Percentiles rank a stretch among this genome's conserved stretches.
Evolutionary conservation across 2,329 filamentous ascomycete genomes (phyloP).

Genomic region (Neofusicoccum umdonicola): DNA sequence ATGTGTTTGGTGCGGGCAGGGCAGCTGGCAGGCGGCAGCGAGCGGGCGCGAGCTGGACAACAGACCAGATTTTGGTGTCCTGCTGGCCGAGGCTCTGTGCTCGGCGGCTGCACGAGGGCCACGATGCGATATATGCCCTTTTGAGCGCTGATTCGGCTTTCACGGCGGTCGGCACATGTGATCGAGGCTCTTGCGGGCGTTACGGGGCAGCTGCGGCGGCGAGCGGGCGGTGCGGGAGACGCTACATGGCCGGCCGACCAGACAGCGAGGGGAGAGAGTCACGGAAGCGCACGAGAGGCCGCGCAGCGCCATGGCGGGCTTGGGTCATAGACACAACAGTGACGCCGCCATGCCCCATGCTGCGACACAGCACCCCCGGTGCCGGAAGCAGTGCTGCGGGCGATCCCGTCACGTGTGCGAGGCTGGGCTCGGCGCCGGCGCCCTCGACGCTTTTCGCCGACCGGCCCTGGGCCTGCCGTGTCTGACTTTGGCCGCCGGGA

Average conservation of each 20-base stretch:
- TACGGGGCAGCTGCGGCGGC: background rate
- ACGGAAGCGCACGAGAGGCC: background rate
- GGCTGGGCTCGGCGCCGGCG: background rate
- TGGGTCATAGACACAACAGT: background rate
- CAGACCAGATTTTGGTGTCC: slow-evolving; percentile 10
- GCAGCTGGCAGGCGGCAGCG: background rate
- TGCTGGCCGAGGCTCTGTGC: slow-evolving; percentile 11
- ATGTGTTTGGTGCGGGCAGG: background rate
- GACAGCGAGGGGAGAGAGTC: background rate
- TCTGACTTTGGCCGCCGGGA: slow-evolving; percentile 13
- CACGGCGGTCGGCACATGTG: slow-evolving; percentile 10
- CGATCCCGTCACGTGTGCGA: background rate
- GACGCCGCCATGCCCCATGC: background rate
- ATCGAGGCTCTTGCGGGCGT: background rate
- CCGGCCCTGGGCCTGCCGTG: background rate
- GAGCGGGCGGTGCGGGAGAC: background rate
- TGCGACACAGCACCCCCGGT: background rate
- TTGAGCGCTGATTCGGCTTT: slow-evolving; percentile 4
- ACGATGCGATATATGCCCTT: slow-evolving; percentile 7
- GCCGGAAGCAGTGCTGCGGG: background rate
- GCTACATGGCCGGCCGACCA: background rate
- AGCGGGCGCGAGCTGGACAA: background rate
- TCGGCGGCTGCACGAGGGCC: slow-evolving; percentile 6
- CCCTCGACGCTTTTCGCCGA: slow-evolving; percentile 12
- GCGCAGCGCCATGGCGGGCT: background rate